Conservation (phyloP, 2,329 filamentous ascomycete species). For the Stachybotrys elegans region DNA sequence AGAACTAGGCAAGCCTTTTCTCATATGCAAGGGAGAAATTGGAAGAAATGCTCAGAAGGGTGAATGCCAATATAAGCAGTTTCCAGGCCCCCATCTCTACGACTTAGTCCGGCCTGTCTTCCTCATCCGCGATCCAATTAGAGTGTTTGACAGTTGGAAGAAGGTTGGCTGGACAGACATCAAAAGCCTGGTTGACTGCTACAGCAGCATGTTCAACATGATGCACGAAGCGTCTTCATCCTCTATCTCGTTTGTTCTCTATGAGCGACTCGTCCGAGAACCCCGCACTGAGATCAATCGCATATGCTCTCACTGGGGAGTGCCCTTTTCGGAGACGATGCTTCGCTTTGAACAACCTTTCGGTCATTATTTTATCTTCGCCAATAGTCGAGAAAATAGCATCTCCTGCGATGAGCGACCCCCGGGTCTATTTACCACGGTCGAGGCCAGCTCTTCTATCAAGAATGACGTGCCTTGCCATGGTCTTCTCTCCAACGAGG, state of each 20-base stretch:
- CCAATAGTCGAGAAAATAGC: too few relatives aligned
- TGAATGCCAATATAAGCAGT: not conserved
- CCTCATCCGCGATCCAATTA: slow-evolving; percentile 1
- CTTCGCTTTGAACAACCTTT: too few relatives aligned
- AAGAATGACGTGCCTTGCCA: not conserved
- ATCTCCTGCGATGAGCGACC: too few relatives aligned
- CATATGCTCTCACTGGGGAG: not conserved
- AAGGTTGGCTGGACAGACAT: not conserved
- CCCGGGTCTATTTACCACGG: too few relatives aligned
- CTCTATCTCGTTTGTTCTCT: not conserved
- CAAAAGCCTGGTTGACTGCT: not conserved
- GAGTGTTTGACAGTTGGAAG: slow-evolving; percentile 1
- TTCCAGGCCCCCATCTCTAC: not conserved
- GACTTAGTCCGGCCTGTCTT: not conserved
- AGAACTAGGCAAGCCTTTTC: not conserved
- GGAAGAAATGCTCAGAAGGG: not conserved
- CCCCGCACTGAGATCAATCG: not conserved
- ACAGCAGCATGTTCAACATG: not conserved
- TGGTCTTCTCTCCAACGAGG: not conserved
- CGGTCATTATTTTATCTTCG: too few relatives aligned
- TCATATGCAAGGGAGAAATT: not conserved
- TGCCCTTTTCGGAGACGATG: not conserved
- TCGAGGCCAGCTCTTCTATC: not conserved
- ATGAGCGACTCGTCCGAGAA: not conserved
- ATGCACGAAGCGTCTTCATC: not conserved